A percentile compares a stretch with the other conserved stretches of the same genome.
Evolutionary conservation across 305 asterid species (phyloP).

Genomic region (Withania somnifera): DNA sequence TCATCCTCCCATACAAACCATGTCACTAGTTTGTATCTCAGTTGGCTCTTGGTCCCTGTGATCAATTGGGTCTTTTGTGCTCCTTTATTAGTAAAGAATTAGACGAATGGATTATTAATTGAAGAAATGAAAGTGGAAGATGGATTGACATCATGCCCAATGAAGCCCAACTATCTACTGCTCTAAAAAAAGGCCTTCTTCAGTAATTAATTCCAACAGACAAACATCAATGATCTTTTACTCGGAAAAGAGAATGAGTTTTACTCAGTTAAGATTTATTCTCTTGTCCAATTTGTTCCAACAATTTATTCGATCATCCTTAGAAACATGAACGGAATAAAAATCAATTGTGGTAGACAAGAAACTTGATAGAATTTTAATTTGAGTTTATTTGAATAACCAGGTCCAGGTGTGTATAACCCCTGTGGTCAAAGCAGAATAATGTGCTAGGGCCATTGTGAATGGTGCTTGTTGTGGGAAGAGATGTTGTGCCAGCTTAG

Average conservation of each 20-base stretch:
- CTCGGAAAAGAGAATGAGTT: not conserved
- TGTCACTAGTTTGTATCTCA: not conserved
- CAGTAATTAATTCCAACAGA: not conserved
- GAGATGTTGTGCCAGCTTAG: conserved; percentile 53
- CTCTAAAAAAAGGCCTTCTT: not conserved
- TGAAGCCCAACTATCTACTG: not conserved
- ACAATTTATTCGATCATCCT: not conserved
- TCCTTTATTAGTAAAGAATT: not conserved
- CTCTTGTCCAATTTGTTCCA: not conserved
- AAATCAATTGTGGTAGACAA: not conserved
- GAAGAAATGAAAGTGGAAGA: not conserved
- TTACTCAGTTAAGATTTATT: not conserved
- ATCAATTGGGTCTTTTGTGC: not conserved
- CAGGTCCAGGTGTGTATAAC: conserved; percentile 37
- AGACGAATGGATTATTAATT: not conserved
- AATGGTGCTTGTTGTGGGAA: conserved; percentile 49
- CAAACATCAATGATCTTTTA: not conserved
- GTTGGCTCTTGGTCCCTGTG: not conserved
- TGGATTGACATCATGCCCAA: not conserved
- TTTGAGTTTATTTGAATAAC: not conserved
- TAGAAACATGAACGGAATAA: not conserved
- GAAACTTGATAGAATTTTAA: not conserved
- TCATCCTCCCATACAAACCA: not conserved
- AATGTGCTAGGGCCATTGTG: conserved; percentile 48
- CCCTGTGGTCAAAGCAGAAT: conserved; percentile 34